Percentiles rank a stretch among this genome's conserved stretches.
Conservation (phyloP, 495 filamentous ascomycete genomes). For the Annulohypoxylon nitens region DNA sequence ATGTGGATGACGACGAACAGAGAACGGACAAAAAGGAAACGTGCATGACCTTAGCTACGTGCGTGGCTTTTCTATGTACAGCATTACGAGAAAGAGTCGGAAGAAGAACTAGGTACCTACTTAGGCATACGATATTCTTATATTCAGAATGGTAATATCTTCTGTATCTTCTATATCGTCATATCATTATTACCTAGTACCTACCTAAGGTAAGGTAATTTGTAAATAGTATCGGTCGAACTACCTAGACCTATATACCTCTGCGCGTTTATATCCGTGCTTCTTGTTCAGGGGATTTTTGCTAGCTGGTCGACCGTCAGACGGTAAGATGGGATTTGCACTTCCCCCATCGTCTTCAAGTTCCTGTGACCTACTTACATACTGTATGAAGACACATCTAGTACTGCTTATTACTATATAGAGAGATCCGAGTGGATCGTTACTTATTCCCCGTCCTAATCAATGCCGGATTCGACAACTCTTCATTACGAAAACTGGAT, state of each 20-base stretch:
- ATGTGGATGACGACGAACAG: constrained; percentile 43
- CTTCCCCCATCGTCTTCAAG: constrained; percentile 33
- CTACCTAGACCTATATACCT: neutral
- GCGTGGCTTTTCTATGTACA: constrained; percentile 42
- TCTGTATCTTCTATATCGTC: no score
- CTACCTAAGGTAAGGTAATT: no score
- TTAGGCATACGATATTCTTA: neutral
- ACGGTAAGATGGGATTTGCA: constrained; percentile 36
- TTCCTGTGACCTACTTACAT: neutral
- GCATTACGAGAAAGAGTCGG: constrained; percentile 45
- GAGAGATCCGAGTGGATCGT: constrained; percentile 36
- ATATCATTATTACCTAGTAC: no score
- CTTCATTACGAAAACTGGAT: constrained; percentile 43
- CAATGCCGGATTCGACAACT: constrained; percentile 32
- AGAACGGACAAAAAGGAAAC: constrained; percentile 35
- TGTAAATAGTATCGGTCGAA: no score
- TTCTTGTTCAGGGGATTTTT: neutral
- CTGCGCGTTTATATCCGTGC: neutral
- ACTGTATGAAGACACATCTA: neutral
- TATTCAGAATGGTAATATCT: neutral
- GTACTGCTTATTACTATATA: neutral
- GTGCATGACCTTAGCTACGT: constrained; percentile 36
- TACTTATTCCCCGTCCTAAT: neutral
- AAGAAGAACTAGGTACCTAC: constrained; percentile 15
- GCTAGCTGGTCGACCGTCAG: neutral